A percentile compares a stretch with the other conserved stretches of the same genome.
Evolutionary conservation across 768 basidiomycete genomes (phyloP).

Genomic region (Rhizopogon salebrosus): DNA sequence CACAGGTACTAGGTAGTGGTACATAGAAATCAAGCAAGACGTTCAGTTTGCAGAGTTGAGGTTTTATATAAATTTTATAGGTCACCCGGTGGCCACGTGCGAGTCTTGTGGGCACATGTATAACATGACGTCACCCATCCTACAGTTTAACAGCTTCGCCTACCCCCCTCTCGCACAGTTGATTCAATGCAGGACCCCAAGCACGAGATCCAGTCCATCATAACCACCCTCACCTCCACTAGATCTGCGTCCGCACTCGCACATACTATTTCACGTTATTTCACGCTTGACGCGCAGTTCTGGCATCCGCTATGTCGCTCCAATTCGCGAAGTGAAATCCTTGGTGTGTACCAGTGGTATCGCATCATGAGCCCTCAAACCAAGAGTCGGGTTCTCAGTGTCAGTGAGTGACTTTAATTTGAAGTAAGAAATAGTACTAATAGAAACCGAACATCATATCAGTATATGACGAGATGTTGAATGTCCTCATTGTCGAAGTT

Average conservation of each 20-base stretch:
- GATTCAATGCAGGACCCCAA: conserved; percentile 50
- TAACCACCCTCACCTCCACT: conserved; percentile 42
- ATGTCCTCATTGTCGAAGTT: conserved; percentile 45
- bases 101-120: too few relatives aligned
- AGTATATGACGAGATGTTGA: conserved; percentile 45
- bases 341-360: conserved; percentile 66
- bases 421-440: neutral
- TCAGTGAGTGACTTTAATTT: conserved; percentile 33
- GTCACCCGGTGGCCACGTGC: too few relatives aligned
- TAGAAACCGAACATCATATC: neutral
- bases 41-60: too few relatives aligned
- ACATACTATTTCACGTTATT: conserved; percentile 42
- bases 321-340: conserved; percentile 49
- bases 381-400: conserved; percentile 33
- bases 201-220: conserved; percentile 41
- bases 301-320: conserved; percentile 53
- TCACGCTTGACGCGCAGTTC: conserved; percentile 50
- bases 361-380: conserved; percentile 54
- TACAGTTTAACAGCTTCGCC: too few relatives aligned
- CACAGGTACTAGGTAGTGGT: too few relatives aligned
- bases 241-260: conserved; percentile 46
- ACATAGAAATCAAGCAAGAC: too few relatives aligned
- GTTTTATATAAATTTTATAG: too few relatives aligned
- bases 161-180: too few relatives aligned
- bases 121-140: too few relatives aligned